A percentile compares a stretch with the other conserved stretches of the same genome.
Evolutionary conservation across 1,284 basidiomycete genomes (phyloP).

Genomic region (Exobasidium rhododendri): DNA sequence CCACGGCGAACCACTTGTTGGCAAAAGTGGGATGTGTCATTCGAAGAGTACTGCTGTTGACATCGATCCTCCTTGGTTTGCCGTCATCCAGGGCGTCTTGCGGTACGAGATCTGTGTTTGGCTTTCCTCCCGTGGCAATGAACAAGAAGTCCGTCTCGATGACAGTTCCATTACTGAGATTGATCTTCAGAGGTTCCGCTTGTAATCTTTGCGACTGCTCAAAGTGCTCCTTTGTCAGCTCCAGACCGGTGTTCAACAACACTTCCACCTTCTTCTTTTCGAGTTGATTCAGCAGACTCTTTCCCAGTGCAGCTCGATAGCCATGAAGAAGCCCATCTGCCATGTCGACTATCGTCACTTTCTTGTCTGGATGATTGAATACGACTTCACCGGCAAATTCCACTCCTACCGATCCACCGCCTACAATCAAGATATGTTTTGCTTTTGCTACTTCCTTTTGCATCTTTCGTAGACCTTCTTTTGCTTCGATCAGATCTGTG

Average conservation of each 20-base stretch:
- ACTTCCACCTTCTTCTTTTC: constrained; percentile 51
- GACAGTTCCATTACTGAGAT: constrained; percentile 12
- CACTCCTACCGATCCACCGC: constrained; percentile 57
- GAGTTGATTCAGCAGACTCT: constrained; percentile 44
- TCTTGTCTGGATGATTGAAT: constrained; percentile 25
- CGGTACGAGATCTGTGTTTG: constrained; percentile 55
- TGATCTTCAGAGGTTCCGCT: constrained; percentile 24
- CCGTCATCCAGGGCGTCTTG: constrained; percentile 40
- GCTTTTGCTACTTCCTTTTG: constrained; percentile 25
- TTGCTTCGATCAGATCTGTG: constrained; percentile 18
- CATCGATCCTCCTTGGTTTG: constrained; percentile 43
- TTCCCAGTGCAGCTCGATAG: constrained; percentile 24
- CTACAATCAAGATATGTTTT: constrained; percentile 30
- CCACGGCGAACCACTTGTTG: constrained; percentile 41
- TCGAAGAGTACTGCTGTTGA: constrained; percentile 37
- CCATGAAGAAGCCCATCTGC: constrained; percentile 20
- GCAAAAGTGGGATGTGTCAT: constrained; percentile 19
- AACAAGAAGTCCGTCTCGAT: constrained; percentile 57
- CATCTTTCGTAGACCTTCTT: constrained; percentile 18
- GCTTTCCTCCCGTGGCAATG: constrained; percentile 56
- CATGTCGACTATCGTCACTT: constrained; percentile 54
- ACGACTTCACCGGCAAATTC: constrained; percentile 56
- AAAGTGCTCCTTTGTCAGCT: constrained; percentile 21
- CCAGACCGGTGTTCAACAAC: constrained; percentile 49
- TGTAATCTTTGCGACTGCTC: constrained; percentile 41